Percentiles rank a stretch among this genome's conserved stretches.
phyloP scores from a whole-genome alignment of 306 rosid species.

The Amphicarpaea edgeworthii region DNA sequence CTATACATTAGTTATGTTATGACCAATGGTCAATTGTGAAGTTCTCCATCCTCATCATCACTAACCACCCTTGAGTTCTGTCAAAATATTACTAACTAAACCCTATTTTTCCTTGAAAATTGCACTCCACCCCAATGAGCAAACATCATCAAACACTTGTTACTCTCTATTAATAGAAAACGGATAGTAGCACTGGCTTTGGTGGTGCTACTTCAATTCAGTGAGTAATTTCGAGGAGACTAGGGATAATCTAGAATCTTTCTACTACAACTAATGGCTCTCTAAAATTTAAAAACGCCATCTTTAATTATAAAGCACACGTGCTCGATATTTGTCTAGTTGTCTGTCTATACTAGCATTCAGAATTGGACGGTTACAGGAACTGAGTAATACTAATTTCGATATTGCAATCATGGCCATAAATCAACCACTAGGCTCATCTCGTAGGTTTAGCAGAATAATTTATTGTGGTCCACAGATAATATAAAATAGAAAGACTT shows the following conservation, averaged over 20 bases:
- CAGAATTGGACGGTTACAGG: constrained; percentile 11
- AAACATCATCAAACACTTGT: too few species aligned
- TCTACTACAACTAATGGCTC: neutral
- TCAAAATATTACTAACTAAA: neutral
- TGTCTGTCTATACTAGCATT: constrained; percentile 25
- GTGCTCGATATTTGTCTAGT: constrained; percentile 13
- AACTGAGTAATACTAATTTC: neutral
- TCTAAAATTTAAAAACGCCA: neutral
- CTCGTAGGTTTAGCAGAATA: constrained; percentile 15
- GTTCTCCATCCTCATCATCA: neutral
- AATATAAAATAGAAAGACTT: constrained; percentile 29
- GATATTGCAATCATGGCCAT: neutral
- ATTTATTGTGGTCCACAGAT: neutral
- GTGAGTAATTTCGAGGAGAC: neutral
- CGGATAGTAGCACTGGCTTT: neutral
- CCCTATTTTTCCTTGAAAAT: neutral
- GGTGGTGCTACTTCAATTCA: constrained; percentile 22
- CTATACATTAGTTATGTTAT: constrained; percentile 7
- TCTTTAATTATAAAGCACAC: neutral
- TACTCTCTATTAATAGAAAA: neutral
- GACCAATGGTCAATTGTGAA: neutral
- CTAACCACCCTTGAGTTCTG: neutral
- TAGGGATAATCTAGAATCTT: neutral
- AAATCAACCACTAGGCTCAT: constrained; percentile 20
- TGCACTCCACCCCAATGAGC: neutral